These are phyloP conservation scores for Kodamaea suecica DNA, from an alignment of 1,139 yeast species.

Conservation along the genomic window DNA sequence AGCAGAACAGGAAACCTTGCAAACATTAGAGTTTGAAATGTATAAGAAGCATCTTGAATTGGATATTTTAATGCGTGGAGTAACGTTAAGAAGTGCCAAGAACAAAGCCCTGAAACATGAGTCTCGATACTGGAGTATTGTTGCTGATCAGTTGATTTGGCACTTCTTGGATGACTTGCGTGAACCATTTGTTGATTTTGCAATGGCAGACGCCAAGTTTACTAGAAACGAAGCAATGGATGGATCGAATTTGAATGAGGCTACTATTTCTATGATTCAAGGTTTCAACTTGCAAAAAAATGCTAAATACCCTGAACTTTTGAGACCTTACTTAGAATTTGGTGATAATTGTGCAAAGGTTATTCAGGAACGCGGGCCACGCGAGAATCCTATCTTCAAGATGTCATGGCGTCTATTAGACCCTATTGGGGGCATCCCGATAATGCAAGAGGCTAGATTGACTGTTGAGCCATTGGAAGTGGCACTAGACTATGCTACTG, in stretches of 20 bases:
- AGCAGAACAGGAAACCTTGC: slow-evolving; percentile 29
- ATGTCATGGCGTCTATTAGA: slow-evolving; percentile 71
- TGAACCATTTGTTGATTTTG: slow-evolving; percentile 69
- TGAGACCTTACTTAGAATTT: slow-evolving; percentile 48
- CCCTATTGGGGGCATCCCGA: slow-evolving; percentile 84
- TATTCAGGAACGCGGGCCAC: background rate
- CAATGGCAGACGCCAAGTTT: slow-evolving; percentile 61
- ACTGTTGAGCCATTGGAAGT: slow-evolving; percentile 66
- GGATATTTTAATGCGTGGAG: slow-evolving; percentile 63
- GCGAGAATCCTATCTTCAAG: slow-evolving; percentile 40
- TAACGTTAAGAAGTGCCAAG: slow-evolving; percentile 47
- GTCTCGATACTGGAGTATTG: slow-evolving; percentile 35
- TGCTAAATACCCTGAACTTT: slow-evolving; percentile 67
- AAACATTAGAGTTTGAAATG: slow-evolving; percentile 52
- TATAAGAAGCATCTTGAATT: slow-evolving; percentile 58
- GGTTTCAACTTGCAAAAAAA: slow-evolving; percentile 65
- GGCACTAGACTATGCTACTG: slow-evolving; percentile 69
- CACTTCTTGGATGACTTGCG: slow-evolving; percentile 61
- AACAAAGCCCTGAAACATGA: slow-evolving; percentile 28
- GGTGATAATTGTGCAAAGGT: slow-evolving; percentile 5
- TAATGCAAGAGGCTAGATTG: slow-evolving; percentile 46
- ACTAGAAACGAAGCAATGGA: slow-evolving; percentile 53
- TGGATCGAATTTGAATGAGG: slow-evolving; percentile 58
- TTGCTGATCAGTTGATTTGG: slow-evolving; percentile 64
- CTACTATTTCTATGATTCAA: slow-evolving; percentile 61